phyloP scores from a whole-genome alignment of 2,329 filamentous ascomycete genomes.

The Zarea fungicola region DNA sequence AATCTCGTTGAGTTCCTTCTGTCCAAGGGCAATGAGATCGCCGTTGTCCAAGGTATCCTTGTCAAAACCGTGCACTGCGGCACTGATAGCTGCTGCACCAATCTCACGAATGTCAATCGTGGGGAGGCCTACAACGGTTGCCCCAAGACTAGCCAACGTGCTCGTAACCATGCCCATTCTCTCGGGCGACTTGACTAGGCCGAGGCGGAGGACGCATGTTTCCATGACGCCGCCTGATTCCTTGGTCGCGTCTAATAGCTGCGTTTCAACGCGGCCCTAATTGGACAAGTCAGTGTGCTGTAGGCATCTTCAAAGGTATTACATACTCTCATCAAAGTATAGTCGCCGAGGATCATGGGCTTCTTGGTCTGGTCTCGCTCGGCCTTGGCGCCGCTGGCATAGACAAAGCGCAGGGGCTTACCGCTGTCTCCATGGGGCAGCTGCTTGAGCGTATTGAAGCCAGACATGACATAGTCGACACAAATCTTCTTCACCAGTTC shows the following conservation, averaged over 20 bases:
- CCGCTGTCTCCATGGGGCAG: conserved; percentile 17
- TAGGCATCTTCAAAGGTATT: not conserved
- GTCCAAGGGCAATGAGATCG: conserved; percentile 6
- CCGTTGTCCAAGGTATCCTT: conserved; percentile 11
- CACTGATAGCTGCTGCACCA: conserved; percentile 4
- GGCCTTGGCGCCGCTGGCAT: conserved; percentile 41
- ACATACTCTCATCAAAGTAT: conserved; percentile 42
- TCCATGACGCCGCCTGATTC: conserved; percentile 34
- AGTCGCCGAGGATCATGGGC: conserved; percentile 35
- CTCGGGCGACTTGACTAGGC: conserved; percentile 30
- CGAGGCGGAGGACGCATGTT: conserved; percentile 36
- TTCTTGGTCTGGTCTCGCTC: conserved; percentile 42
- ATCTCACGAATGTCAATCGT: conserved; percentile 6
- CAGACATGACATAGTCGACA: conserved; percentile 27
- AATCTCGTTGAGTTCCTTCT: conserved; percentile 2
- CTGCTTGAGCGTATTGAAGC: conserved; percentile 31
- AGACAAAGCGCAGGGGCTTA: conserved; percentile 41
- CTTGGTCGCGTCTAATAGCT: conserved; percentile 36
- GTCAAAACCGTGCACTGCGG: conserved; percentile 2
- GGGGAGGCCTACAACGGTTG: not conserved
- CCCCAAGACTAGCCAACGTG: not conserved
- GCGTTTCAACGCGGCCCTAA: conserved; percentile 43
- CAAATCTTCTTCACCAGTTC: conserved; percentile 37
- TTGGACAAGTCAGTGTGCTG: not conserved
- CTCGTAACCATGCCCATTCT: not conserved